A percentile compares a stretch with the other conserved stretches of the same genome.
Evolutionary conservation across 1,284 basidiomycete genomes (phyloP).

Genomic region (Laetiporus sulphureus): DNA sequence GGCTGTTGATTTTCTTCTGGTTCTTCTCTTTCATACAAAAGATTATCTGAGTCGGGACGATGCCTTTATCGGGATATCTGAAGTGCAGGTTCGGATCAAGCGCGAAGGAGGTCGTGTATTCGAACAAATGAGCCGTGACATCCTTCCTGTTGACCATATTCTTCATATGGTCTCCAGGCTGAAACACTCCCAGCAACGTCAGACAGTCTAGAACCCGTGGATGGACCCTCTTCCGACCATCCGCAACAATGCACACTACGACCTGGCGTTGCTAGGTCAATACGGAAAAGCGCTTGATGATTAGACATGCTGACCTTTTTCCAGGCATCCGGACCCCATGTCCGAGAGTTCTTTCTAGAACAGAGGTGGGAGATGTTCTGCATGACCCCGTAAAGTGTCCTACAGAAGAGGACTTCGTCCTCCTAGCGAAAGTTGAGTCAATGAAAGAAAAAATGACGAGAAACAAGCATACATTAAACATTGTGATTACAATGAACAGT

Average conservation of each 20-base stretch:
- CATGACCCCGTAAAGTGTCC: constrained; percentile 97
- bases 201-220: constrained; percentile 92
- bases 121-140: constrained; percentile 92
- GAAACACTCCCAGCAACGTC: constrained; percentile 76
- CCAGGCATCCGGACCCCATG: constrained; percentile 97
- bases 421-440: constrained; percentile 50
- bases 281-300: background rate
- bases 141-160: constrained; percentile 83
- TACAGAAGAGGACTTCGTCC: constrained; percentile 88
- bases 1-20: constrained; percentile 94
- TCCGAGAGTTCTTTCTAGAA: constrained; percentile 87
- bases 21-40: constrained; percentile 95
- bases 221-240: constrained; percentile 89
- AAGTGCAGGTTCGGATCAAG: constrained; percentile 88
- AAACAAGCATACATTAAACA: constrained; percentile 76
- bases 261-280: constrained; percentile 44
- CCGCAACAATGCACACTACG: constrained; percentile 93
- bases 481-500: constrained; percentile 91
- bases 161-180: constrained; percentile 80
- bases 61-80: constrained; percentile 92
- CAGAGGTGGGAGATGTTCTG: constrained; percentile 86
- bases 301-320: constrained; percentile 62
- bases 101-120: constrained; percentile 90
- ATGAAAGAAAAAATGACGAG: background rate
- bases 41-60: constrained; percentile 88